phyloP scores from a whole-genome alignment of 2,329 filamentous ascomycete genomes.

The Fusarium multiceps region DNA sequence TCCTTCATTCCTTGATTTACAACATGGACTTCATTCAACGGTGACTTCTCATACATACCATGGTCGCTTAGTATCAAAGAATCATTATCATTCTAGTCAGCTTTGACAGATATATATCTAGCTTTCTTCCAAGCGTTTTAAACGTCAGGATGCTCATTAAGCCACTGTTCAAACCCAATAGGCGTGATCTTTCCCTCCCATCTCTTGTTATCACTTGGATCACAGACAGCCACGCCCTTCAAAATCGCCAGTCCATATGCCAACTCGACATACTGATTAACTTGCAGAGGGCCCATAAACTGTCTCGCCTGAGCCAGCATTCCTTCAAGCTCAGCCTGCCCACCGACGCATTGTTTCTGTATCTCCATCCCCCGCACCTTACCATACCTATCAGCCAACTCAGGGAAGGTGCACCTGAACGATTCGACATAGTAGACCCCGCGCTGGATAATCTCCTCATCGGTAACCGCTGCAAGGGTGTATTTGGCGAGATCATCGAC shows the following conservation, averaged over 20 bases:
- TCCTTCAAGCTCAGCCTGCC: background rate
- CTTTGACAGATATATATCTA: too few relatives aligned
- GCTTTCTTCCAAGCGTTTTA: background rate
- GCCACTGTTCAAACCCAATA: background rate
- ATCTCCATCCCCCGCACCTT: background rate
- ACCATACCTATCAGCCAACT: conserved; percentile 1
- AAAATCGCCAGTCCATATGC: background rate
- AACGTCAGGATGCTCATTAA: background rate
- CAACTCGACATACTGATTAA: conserved; percentile 11
- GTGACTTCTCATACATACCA: too few relatives aligned
- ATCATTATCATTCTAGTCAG: too few relatives aligned
- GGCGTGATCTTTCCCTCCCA: background rate
- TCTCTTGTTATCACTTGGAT: background rate
- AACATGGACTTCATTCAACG: too few relatives aligned
- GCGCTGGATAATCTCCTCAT: background rate
- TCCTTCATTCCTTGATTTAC: too few relatives aligned
- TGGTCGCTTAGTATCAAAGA: too few relatives aligned
- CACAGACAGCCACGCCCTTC: background rate
- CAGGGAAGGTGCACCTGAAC: background rate
- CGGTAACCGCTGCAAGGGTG: background rate
- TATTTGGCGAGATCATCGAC: conserved; percentile 8
- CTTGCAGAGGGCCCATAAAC: background rate
- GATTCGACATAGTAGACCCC: background rate
- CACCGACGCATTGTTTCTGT: background rate
- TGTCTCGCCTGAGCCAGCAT: conserved; percentile 1